These are phyloP conservation scores for Russula sp. DNA, from an alignment of 768 basidiomycete genomes.

Conservation along the genomic window DNA sequence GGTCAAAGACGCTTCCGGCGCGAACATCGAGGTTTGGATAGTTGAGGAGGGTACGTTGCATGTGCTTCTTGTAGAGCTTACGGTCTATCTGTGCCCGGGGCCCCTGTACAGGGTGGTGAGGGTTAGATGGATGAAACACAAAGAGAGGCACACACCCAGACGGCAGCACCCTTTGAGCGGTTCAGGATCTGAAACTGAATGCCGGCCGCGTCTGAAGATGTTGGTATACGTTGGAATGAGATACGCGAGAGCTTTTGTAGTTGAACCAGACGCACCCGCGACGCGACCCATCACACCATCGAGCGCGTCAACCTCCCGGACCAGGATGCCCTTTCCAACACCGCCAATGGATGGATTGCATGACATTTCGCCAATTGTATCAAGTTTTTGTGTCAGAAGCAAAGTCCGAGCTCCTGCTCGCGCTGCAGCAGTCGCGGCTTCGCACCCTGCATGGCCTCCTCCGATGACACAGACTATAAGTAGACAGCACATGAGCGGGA, in stretches of 20 bases:
- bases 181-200: slow-evolving; percentile 88
- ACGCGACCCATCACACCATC: slow-evolving; percentile 82
- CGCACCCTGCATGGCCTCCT: slow-evolving; percentile 90
- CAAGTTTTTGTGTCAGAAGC: slow-evolving; percentile 74
- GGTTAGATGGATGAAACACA: neutral
- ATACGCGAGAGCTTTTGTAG: neutral
- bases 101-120: slow-evolving; percentile 46
- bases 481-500: neutral
- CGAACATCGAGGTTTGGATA: slow-evolving; percentile 67
- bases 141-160: slow-evolving; percentile 52
- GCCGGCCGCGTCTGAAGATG: slow-evolving; percentile 68
- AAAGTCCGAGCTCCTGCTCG: slow-evolving; percentile 76
- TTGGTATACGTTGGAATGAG: neutral
- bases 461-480: slow-evolving; percentile 75
- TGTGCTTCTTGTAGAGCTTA: slow-evolving; percentile 73
- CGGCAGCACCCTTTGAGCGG: slow-evolving; percentile 79
- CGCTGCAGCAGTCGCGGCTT: slow-evolving; percentile 84
- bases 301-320: slow-evolving; percentile 87
- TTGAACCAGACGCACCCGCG: slow-evolving; percentile 48
- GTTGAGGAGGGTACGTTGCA: slow-evolving; percentile 61
- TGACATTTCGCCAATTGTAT: slow-evolving; percentile 78
- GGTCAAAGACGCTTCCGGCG: slow-evolving; percentile 72
- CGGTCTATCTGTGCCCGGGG: slow-evolving; percentile 87
- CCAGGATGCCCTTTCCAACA: slow-evolving; percentile 86
- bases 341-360: slow-evolving; percentile 93